A percentile compares a stretch with the other conserved stretches of the same genome.
phyloP scores from a whole-genome alignment of 2,329 filamentous ascomycete genomes.

The Penicillium sclerotiorum region DNA sequence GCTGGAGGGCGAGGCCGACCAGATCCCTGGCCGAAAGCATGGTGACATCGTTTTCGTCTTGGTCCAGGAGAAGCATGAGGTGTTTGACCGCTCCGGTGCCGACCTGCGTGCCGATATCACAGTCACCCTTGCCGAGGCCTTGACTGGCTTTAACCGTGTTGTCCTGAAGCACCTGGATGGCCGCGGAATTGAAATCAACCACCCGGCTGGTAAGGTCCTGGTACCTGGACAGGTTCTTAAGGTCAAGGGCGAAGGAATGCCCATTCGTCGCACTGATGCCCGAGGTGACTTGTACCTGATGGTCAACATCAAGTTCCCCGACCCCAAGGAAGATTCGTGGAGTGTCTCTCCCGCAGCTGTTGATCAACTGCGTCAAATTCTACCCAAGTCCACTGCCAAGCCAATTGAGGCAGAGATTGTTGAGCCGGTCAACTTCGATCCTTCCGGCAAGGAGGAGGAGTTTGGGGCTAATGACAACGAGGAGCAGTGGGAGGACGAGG shows the following conservation, averaged over 20 bases:
- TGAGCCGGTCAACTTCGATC: conserved; percentile 84
- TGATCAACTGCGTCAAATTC: conserved; percentile 70
- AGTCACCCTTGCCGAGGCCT: conserved; percentile 78
- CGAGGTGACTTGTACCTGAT: conserved; percentile 87
- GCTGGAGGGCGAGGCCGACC: conserved; percentile 90
- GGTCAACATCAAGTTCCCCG: conserved; percentile 85
- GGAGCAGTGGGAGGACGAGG: conserved; percentile 5
- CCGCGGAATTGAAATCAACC: conserved; percentile 78
- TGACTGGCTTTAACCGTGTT: conserved; percentile 86
- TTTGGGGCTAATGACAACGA: background rate
- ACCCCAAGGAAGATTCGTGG: conserved; percentile 68
- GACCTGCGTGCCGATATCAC: conserved; percentile 82
- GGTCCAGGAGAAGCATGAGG: conserved; percentile 76
- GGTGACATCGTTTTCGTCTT: conserved; percentile 93
- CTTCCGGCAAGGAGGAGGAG: background rate
- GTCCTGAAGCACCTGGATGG: conserved; percentile 93
- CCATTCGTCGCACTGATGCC: conserved; percentile 77
- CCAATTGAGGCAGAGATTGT: conserved; percentile 71
- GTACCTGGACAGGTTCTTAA: conserved; percentile 84
- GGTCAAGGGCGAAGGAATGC: conserved; percentile 91
- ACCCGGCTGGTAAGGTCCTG: conserved; percentile 79
- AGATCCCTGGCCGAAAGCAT: conserved; percentile 82
- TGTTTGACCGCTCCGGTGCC: conserved; percentile 79
- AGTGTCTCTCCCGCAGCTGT: conserved; percentile 70
- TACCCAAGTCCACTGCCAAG: conserved; percentile 63